Conservation (phyloP, 1,139 yeast genomes). For the Debaryomycetaceae sp. region DNA sequence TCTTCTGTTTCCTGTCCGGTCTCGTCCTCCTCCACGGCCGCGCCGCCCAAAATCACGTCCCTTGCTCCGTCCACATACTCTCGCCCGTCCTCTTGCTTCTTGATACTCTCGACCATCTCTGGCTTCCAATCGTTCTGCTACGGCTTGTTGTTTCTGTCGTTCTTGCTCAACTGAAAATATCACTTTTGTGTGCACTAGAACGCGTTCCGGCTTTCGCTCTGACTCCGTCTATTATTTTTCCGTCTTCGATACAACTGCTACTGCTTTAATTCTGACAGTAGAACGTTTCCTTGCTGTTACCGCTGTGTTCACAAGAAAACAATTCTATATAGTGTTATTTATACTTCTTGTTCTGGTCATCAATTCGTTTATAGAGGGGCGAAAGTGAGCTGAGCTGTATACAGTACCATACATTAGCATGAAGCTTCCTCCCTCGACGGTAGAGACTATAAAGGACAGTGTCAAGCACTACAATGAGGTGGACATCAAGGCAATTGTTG, state of each 20-base stretch:
- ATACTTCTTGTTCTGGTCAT: constrained; percentile 1
- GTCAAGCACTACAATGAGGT: constrained; percentile 2
- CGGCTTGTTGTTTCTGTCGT: background rate
- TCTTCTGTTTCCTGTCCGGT: background rate
- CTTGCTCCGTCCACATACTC: background rate
- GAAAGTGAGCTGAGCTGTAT: background rate
- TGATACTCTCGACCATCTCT: background rate
- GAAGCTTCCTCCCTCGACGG: constrained; percentile 4
- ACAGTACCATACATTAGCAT: background rate
- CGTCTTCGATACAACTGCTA: background rate
- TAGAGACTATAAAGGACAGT: constrained; percentile 5
- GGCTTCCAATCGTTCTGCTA: background rate
- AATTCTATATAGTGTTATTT: background rate
- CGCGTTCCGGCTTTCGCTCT: background rate
- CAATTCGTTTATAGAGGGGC: background rate
- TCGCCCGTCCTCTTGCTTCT: background rate
- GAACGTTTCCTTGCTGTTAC: background rate
- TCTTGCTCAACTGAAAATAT: background rate
- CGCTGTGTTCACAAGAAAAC: background rate
- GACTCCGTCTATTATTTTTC: background rate
- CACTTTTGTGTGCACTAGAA: background rate
- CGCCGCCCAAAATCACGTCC: background rate
- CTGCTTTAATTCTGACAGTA: background rate
- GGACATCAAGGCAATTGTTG: constrained; percentile 1
- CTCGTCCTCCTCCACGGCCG: background rate